Percentiles rank a stretch among this genome's conserved stretches.
Evolutionary conservation across 352 stramenopile genomes (phyloP).

Genomic region (Phytopythium helicoides): DNA sequence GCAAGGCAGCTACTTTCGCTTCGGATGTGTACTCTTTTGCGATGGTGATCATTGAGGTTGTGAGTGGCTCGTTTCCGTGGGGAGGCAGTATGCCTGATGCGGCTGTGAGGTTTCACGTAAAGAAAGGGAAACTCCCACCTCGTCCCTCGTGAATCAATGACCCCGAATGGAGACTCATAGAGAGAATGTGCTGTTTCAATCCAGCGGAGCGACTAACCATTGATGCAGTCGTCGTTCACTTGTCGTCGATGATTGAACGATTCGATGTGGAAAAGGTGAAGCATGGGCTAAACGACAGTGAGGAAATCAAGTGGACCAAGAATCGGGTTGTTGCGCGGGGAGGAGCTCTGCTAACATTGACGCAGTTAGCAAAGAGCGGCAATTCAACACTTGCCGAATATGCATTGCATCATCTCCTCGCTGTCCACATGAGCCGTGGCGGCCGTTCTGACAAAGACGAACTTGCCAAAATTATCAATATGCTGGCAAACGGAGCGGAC

Average conservation of each 20-base stretch:
- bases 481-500: not conserved
- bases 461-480: not conserved
- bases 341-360: not conserved
- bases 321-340: conserved; percentile 1
- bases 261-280: not conserved
- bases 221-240: conserved; percentile 1
- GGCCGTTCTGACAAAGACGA: not conserved
- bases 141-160: not conserved
- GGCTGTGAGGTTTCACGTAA: not conserved
- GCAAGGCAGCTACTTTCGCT: not conserved
- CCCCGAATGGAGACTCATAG: not conserved
- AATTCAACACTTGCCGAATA: not conserved
- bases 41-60: conserved; percentile 8
- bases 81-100: not conserved
- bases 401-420: not conserved
- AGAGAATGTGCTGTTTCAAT: conserved; percentile 4
- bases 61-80: not conserved
- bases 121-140: not conserved
- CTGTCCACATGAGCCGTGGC: not conserved
- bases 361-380: not conserved
- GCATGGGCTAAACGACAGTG: too few relatives aligned
- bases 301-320: not conserved
- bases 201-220: not conserved
- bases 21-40: conserved; percentile 6
- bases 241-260: conserved; percentile 2